Evolutionary conservation across 352 stramenopile species (phyloP).

Genomic region (Blastocystis sp.): DNA sequence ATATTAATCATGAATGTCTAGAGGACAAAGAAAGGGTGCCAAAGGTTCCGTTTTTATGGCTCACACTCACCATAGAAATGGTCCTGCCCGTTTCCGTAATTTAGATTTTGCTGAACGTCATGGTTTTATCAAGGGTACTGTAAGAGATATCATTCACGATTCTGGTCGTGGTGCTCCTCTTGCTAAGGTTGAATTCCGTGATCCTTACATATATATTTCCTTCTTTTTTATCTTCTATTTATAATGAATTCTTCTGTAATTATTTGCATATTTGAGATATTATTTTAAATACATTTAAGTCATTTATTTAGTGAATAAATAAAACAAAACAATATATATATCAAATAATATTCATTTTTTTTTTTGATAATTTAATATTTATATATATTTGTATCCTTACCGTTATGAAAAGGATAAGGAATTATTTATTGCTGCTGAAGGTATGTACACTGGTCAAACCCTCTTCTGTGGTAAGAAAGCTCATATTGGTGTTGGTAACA

Average conservation of each 20-base stretch:
- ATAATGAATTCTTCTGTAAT: too few species aligned
- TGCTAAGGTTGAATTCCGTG: slow-evolving; percentile 70
- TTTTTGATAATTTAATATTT: background rate
- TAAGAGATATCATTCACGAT: slow-evolving; percentile 97
- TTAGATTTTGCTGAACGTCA: slow-evolving; percentile 59
- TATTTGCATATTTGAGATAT: too few species aligned
- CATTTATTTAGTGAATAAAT: too few species aligned
- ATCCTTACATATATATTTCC: too few species aligned
- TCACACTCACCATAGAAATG: slow-evolving; percentile 62
- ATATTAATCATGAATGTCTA: too few species aligned
- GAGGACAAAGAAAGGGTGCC: slow-evolving; percentile 50
- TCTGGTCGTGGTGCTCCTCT: slow-evolving; percentile 81
- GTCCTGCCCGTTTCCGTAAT: slow-evolving; percentile 60
- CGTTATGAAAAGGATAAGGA: slow-evolving; percentile 68
- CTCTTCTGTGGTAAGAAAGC: slow-evolving; percentile 93
- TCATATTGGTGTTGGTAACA: slow-evolving; percentile 80
- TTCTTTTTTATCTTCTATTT: slow-evolving; percentile 62
- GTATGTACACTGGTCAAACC: slow-evolving; percentile 95
- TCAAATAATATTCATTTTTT: too few species aligned
- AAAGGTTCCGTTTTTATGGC: slow-evolving; percentile 64
- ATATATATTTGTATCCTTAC: slow-evolving; percentile 43
- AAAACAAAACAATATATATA: too few species aligned
- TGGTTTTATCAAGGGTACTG: slow-evolving; percentile 71
- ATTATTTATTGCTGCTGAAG: slow-evolving; percentile 84
- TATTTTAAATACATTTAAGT: too few species aligned